Percentiles rank a stretch among this genome's conserved stretches.
phyloP scores from a whole-genome alignment of 2,329 filamentous ascomycete genomes.

The Berkeleyomyces rouxiae region DNA sequence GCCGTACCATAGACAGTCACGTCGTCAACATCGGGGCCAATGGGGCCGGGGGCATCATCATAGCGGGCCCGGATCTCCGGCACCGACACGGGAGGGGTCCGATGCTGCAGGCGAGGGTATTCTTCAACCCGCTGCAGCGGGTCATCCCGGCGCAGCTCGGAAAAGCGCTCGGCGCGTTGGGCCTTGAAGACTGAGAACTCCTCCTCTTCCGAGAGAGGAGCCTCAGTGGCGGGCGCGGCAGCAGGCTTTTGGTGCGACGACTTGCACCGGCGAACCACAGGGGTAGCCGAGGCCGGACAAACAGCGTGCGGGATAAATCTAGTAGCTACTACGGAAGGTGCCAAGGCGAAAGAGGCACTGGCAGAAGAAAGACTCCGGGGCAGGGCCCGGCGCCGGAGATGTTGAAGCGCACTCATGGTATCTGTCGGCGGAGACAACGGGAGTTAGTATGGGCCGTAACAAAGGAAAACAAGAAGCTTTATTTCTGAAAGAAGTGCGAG shows the following conservation, averaged over 20 bases:
- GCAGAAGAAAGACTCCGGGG: slow-evolving; percentile 5
- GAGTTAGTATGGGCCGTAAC: no score
- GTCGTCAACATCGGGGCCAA: slow-evolving; percentile 2
- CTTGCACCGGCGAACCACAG: slow-evolving; percentile 5
- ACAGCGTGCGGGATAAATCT: neutral
- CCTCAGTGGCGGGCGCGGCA: neutral
- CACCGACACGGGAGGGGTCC: slow-evolving; percentile 12
- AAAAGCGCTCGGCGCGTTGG: slow-evolving; percentile 21
- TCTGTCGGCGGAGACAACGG: slow-evolving; percentile 14
- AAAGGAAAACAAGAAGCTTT: neutral
- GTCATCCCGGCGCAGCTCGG: slow-evolving; percentile 18
- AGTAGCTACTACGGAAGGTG: slow-evolving; percentile 4
- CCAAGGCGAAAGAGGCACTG: neutral
- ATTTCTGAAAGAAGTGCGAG: neutral
- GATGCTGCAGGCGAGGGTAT: slow-evolving; percentile 13
- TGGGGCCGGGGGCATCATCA: slow-evolving; percentile 2
- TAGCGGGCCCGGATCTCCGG: slow-evolving; percentile 13
- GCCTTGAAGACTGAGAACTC: slow-evolving; percentile 24
- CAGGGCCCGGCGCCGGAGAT: slow-evolving; percentile 21
- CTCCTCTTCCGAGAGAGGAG: slow-evolving; percentile 7
- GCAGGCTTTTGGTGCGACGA: neutral
- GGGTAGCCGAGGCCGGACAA: neutral
- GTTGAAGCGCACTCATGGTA: slow-evolving; percentile 24
- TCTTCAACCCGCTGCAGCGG: slow-evolving; percentile 3
- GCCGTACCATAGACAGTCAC: slow-evolving; percentile 19